Conservation (phyloP, 1,284 basidiomycete species). For the Cryptococcus maquisensis region DNA sequence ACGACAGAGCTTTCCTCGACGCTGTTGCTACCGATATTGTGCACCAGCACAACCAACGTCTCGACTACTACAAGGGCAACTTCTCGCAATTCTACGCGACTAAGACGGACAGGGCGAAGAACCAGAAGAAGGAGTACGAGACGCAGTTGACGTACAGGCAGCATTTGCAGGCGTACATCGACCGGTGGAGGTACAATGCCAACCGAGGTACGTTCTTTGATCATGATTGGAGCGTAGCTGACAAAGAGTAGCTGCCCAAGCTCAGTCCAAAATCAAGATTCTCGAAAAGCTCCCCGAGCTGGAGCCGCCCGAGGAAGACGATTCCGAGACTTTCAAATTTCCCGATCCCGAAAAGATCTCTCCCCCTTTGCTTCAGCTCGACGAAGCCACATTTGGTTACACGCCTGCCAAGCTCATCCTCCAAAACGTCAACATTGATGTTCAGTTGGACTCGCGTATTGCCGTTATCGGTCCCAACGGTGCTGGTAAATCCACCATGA, state of each 20-base stretch:
- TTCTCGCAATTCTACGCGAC: slow-evolving; percentile 99
- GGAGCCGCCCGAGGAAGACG: slow-evolving; percentile 84
- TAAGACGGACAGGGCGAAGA: slow-evolving; percentile 87
- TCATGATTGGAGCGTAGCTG: neutral
- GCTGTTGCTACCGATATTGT: slow-evolving; percentile 94
- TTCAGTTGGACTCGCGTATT: slow-evolving; percentile 81
- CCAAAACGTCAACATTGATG: slow-evolving; percentile 80
- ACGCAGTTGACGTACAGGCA: slow-evolving; percentile 91
- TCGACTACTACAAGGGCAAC: slow-evolving; percentile 88
- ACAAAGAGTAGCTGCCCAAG: slow-evolving; percentile 66
- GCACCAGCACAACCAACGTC: slow-evolving; percentile 88
- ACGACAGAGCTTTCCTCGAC: slow-evolving; percentile 98
- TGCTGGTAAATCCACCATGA: slow-evolving; percentile 55
- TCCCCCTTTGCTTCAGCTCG: slow-evolving; percentile 90
- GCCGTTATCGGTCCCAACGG: slow-evolving; percentile 77
- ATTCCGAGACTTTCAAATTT: slow-evolving; percentile 88
- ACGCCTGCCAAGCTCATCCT: slow-evolving; percentile 73
- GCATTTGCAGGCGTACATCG: slow-evolving; percentile 92
- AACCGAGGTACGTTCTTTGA: slow-evolving; percentile 58
- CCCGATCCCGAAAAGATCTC: slow-evolving; percentile 94
- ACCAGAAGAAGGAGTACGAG: slow-evolving; percentile 90
- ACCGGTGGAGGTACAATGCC: slow-evolving; percentile 92
- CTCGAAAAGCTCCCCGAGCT: slow-evolving; percentile 95
- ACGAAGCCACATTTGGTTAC: slow-evolving; percentile 90
- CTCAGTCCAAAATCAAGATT: slow-evolving; percentile 97